phyloP scores from a whole-genome alignment of 371 early-diverging fungal species.

The Apophysomyces elegans region DNA sequence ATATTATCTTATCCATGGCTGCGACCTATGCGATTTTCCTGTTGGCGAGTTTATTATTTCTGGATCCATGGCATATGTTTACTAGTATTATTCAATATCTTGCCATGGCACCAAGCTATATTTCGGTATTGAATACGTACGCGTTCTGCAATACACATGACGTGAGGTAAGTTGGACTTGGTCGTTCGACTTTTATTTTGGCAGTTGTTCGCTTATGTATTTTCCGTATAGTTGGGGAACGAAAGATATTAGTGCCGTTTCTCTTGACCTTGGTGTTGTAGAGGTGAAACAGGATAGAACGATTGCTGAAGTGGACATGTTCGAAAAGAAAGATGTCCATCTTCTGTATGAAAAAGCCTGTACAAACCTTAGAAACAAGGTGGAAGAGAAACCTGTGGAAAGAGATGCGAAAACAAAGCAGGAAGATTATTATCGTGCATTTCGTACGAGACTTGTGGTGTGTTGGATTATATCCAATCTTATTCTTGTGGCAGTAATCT shows the following conservation, averaged over 20 bases:
- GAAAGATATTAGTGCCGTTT: conserved; percentile 74
- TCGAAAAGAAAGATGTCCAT: conserved; percentile 69
- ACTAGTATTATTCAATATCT: conserved; percentile 88
- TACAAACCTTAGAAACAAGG: conserved; percentile 25
- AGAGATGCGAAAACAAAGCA: conserved; percentile 77
- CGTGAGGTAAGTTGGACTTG: conserved; percentile 54
- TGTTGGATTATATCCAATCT: conserved; percentile 86
- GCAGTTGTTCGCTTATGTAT: conserved; percentile 3
- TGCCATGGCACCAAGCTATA: conserved; percentile 78
- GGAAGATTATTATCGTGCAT: conserved; percentile 86
- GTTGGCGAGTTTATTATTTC: conserved; percentile 70
- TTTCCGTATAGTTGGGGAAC: conserved; percentile 79
- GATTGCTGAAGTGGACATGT: conserved; percentile 60
- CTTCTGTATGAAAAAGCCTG: conserved; percentile 71
- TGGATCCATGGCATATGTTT: conserved; percentile 97
- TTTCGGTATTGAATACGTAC: conserved; percentile 92
- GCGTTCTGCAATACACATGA: conserved; percentile 94
- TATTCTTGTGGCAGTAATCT: conserved; percentile 65
- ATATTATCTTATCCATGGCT: conserved; percentile 80
- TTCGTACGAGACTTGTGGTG: conserved; percentile 85
- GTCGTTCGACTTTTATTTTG: neutral
- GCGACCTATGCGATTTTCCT: conserved; percentile 88
- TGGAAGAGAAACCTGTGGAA: conserved; percentile 27
- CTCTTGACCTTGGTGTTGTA: conserved; percentile 54
- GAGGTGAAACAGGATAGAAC: conserved; percentile 41